These are phyloP conservation scores for Geotrichum fermentans DNA, from an alignment of 1,139 yeast genomes.

Conservation along the genomic window DNA sequence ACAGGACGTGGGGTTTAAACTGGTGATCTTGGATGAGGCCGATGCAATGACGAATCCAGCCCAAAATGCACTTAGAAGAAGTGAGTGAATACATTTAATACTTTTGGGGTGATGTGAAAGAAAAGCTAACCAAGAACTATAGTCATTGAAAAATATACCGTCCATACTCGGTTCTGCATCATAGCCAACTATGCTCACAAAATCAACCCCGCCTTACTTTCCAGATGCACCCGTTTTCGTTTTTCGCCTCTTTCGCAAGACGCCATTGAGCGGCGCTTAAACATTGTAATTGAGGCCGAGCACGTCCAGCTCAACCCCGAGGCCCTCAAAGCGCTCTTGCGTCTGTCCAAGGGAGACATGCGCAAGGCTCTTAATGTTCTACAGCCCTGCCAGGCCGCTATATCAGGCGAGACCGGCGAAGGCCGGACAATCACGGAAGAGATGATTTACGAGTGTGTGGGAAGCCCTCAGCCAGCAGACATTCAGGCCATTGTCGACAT, in stretches of 20 bases:
- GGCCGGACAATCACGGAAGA: conserved; percentile 55
- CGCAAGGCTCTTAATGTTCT: conserved; percentile 87
- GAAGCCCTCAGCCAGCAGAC: conserved; percentile 90
- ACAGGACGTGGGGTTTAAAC: conserved; percentile 48
- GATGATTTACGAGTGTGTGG: conserved; percentile 89
- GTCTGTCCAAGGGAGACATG: conserved; percentile 88
- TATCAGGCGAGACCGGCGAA: conserved; percentile 40
- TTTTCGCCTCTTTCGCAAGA: conserved; percentile 72
- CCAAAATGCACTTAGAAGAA: conserved; percentile 85
- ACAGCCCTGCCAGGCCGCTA: conserved; percentile 87
- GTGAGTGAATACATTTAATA: conserved; percentile 32
- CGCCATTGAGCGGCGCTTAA: conserved; percentile 64
- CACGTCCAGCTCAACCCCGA: conserved; percentile 51
- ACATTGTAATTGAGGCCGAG: conserved; percentile 66
- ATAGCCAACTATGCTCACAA: conserved; percentile 95
- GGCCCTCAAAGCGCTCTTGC: conserved; percentile 64
- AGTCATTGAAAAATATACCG: conserved; percentile 87
- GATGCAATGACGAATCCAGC: conserved; percentile 98
- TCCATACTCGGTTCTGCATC: conserved; percentile 92
- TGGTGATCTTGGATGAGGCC: conserved; percentile 93
- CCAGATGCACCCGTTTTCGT: conserved; percentile 92
- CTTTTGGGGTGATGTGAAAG: no score
- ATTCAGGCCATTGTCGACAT: conserved; percentile 69
- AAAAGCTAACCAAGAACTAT: not conserved
- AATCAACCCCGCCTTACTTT: conserved; percentile 85